Base-by-base conservation (phyloP, 2,329 filamentous ascomycete species). In the Lojkania enalia region DNA sequence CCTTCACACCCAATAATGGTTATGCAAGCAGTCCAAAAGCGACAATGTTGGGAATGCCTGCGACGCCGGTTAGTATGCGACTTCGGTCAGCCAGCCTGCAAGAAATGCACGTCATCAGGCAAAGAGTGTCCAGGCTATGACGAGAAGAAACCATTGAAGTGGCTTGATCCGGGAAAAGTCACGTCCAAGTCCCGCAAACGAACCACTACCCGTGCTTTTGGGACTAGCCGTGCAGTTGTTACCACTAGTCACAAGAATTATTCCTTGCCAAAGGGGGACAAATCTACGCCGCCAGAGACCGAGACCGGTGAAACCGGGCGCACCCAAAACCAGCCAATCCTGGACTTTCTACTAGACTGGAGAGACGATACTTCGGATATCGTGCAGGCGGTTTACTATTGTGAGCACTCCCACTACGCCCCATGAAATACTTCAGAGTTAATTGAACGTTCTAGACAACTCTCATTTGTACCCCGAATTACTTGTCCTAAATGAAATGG, bases 1-100 rank as follows among this genome's bases (percentile, higher is more conserved):
- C 23, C n/a, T 27, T 27, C n/a, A 27, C 23, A n/a, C 23, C n/a
- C 23, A n/a, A 27, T 27, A 6, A 6, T 16, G 30, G 7, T 16
- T 6, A 33, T 7, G 7, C 30, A 9, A 33, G 11, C 30, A 9
- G 14, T 6, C 30, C 12, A 13, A 11, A 53, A 42, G 2, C 57
- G 59, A 2, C 64, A 66, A 51, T 67, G 63, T 44, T 67, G 63
- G 64, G 63, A 61, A 19, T 67, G 64, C 39, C 49, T 63, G 18
- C 62, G 60, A 38, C 55, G 62, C 12, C 55, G 64, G 1, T 46
- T 66, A 19, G 64, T 67, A 1, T 67, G 64, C 39, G 64, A 67
- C 45, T 58, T 55, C n/a, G 58, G 56, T n/a, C 31, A 60, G 4
- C 63, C 64, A 5, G 52, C 53, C 35, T 67, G 64, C 44, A 61